Conservation (phyloP, 164 flowering plant genomes). For the Sedum album region DNA sequence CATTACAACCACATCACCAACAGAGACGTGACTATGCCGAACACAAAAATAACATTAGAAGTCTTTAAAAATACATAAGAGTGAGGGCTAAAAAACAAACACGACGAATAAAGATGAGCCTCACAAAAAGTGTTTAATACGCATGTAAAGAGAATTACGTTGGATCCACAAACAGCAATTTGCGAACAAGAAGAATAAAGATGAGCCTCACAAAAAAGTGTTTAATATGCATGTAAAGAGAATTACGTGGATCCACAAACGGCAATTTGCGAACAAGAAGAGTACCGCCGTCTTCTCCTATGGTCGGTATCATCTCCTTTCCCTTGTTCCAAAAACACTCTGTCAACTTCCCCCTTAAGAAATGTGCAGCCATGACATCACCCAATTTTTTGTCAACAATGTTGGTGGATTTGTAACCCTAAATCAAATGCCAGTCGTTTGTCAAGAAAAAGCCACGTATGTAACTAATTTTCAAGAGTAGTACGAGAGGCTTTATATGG, state of each 20-base stretch:
- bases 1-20: slow-evolving; percentile 87
- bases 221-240: not conserved
- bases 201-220: not conserved
- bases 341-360: slow-evolving; percentile 74
- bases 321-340: slow-evolving; percentile 74
- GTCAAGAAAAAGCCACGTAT: not conserved
- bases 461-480: too few species aligned
- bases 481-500: too few species aligned
- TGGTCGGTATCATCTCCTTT: slow-evolving; percentile 70
- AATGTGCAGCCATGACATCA: slow-evolving; percentile 43
- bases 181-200: too few species aligned
- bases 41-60: not conserved
- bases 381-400: slow-evolving; percentile 34
- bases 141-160: not conserved
- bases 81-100: not conserved
- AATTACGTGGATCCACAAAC: slow-evolving; percentile 53
- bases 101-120: not conserved
- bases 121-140: too few species aligned
- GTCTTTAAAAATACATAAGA: too few species aligned
- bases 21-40: slow-evolving; percentile 50
- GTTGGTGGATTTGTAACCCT: slow-evolving; percentile 50
- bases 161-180: not conserved
- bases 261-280: slow-evolving; percentile 91
- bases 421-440: slow-evolving; percentile 17
- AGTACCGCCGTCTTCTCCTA: slow-evolving; percentile 50